Base-by-base conservation (phyloP, 192 early-diverging fungal genomes). In the Mortierella claussenii region DNA sequence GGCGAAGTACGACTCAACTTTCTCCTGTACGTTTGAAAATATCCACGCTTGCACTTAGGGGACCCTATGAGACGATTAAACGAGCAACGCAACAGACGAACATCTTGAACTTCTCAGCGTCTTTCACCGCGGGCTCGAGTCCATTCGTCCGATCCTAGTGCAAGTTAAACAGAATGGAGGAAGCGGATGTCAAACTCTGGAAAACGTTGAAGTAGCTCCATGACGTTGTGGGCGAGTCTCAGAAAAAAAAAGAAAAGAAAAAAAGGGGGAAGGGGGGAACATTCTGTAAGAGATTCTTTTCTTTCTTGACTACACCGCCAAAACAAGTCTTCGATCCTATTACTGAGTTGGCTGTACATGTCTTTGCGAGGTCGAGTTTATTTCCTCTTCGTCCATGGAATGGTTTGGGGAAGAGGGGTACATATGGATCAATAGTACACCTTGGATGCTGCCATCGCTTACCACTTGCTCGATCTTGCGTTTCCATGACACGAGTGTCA, bases 91-190 rank as follows among this genome's bases (percentile, higher is more conserved):
- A n/a, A n/a, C n/a, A n/a, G n/a, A n/a, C n/a, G n/a, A n/a, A n/a
- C n/a, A n/a, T n/a, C n/a, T n/a, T n/a, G n/a, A n/a, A n/a, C n/a
- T n/a, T n/a, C 31, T 37, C 26, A 60, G 12, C 57, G 57, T 23
- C 68, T 37, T 21, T 71, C 68, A 24, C 68, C 68, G 15, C 68
- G 60, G 45, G 68, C 53, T 15, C 53, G 61, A 23, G 60, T 33
- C 68, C 68, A 71, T 51, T 71, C 68, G 30, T 62, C 68, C n/a
- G 68, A 71, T 18, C 68, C 68, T 71, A 71, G n/a, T n/a, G n/a
- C n/a, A 55, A 2, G 1, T 11, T 21, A 23, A 4, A 23, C n/a
- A 20, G 47, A 0, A 23, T 50, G 32, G 42, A 43, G 32, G n/a
- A 36, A 28, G 21, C 10, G 28, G 12, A 64, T 23, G 56, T 23